These are phyloP conservation scores for Phaeoacremonium minimum DNA, from an alignment of 2,329 filamentous ascomycete species.

Conservation along the genomic window DNA sequence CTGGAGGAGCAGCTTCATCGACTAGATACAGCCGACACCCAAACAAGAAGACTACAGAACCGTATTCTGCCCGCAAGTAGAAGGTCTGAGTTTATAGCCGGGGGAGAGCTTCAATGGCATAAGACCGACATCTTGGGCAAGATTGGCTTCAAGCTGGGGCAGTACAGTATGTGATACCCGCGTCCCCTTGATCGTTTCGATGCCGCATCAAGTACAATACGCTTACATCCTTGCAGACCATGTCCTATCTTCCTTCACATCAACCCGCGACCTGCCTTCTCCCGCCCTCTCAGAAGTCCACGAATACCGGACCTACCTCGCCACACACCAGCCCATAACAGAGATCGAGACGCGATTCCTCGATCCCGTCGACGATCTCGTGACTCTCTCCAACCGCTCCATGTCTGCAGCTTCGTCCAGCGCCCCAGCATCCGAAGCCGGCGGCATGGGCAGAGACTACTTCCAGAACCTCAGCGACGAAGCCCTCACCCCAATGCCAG, in stretches of 20 bases:
- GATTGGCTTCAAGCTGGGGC: conserved; percentile 61
- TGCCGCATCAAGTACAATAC: too few species aligned
- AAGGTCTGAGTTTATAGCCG: conserved; percentile 48
- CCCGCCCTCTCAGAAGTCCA: conserved; percentile 41
- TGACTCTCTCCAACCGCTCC: conserved; percentile 28
- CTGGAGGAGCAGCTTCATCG: conserved; percentile 73
- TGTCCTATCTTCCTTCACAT: conserved; percentile 53
- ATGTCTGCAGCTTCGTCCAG: conserved; percentile 11
- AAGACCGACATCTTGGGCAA: conserved; percentile 57
- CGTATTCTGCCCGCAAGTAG: conserved; percentile 54
- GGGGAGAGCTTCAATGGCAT: conserved; percentile 54
- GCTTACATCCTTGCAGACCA: conserved; percentile 52
- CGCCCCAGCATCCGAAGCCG: not conserved
- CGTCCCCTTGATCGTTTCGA: too few species aligned
- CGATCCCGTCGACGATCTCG: conserved; percentile 47
- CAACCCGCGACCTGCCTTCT: conserved; percentile 41
- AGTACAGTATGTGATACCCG: conserved; percentile 65
- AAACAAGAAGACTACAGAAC: conserved; percentile 34
- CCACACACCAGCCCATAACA: conserved; percentile 46
- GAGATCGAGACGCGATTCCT: conserved; percentile 59
- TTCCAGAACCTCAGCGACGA: not conserved
- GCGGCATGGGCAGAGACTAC: not conserved
- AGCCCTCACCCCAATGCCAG: not conserved
- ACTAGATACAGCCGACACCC: conserved; percentile 58
- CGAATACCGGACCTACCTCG: conserved; percentile 48